phyloP scores from a whole-genome alignment of 768 basidiomycete genomes.

The Astraeus odoratus region DNA sequence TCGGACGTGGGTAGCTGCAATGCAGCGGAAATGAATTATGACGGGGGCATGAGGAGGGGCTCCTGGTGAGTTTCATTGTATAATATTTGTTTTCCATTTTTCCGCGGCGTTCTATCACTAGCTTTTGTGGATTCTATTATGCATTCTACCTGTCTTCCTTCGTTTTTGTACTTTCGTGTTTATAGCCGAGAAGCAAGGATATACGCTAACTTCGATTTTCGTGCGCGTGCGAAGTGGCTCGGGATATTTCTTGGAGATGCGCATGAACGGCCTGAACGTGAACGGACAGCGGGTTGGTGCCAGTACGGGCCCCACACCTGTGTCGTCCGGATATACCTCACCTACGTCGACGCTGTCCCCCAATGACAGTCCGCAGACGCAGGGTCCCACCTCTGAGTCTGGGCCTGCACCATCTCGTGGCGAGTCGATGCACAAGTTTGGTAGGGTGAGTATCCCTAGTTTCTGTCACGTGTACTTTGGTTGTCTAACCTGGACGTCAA shows the following conservation, averaged over 20 bases:
- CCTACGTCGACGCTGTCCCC: slow-evolving; percentile 41
- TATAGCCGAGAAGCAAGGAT: neutral
- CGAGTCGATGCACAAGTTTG: slow-evolving; percentile 21
- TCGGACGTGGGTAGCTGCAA: slow-evolving; percentile 37
- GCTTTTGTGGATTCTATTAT: too few relatives aligned
- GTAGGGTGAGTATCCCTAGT: slow-evolving; percentile 15
- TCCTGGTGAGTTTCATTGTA: slow-evolving; percentile 19
- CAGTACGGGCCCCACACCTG: slow-evolving; percentile 15
- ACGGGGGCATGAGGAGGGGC: slow-evolving; percentile 28
- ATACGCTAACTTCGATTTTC: slow-evolving; percentile 17
- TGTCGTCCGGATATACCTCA: slow-evolving; percentile 32
- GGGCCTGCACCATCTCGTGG: slow-evolving; percentile 17
- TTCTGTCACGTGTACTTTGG: slow-evolving; percentile 1
- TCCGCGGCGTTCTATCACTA: too few relatives aligned
- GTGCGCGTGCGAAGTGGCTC: slow-evolving; percentile 17
- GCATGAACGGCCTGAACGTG: slow-evolving; percentile 26
- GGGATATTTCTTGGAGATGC: slow-evolving; percentile 23
- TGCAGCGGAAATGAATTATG: slow-evolving; percentile 23
- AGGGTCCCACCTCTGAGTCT: slow-evolving; percentile 13
- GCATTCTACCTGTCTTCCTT: slow-evolving; percentile 7
- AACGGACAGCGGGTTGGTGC: slow-evolving; percentile 24
- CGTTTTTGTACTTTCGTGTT: slow-evolving; percentile 1
- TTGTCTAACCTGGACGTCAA: slow-evolving; percentile 13
- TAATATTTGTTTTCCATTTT: neutral
- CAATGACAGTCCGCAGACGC: slow-evolving; percentile 26